phyloP scores from a whole-genome alignment of 2,329 filamentous ascomycete genomes.

The Diplodia sapinea region DNA sequence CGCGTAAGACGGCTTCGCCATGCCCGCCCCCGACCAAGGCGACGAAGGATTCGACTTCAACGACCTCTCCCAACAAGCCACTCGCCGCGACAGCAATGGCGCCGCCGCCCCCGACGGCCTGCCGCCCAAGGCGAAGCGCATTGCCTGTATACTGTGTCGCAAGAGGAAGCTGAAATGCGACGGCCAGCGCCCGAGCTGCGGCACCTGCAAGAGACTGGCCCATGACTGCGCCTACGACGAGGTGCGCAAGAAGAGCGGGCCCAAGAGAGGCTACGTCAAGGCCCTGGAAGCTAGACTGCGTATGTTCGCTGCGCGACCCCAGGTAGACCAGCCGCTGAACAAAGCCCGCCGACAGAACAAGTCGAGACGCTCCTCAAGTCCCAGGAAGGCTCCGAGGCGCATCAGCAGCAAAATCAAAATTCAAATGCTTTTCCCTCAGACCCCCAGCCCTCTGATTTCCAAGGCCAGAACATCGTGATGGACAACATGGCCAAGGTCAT shows the following conservation, averaged over 20 bases:
- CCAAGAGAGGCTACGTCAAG: conserved; percentile 94
- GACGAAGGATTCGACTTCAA: conserved; percentile 53
- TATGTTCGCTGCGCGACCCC: conserved; percentile 55
- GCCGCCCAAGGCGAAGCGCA: conserved; percentile 69
- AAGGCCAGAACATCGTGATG: conserved; percentile 12
- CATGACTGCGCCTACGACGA: conserved; percentile 92
- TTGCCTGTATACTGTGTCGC: conserved; percentile 92
- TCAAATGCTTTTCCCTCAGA: neutral
- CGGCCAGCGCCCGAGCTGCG: conserved; percentile 81
- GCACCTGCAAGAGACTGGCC: conserved; percentile 83
- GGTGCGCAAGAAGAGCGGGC: conserved; percentile 90
- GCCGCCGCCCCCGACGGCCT: conserved; percentile 65
- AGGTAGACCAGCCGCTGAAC: conserved; percentile 29
- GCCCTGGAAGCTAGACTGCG: conserved; percentile 89
- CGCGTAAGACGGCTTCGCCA: conserved; percentile 15
- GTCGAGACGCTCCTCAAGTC: conserved; percentile 89
- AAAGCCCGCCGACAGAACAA: conserved; percentile 68
- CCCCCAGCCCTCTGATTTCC: conserved; percentile 7
- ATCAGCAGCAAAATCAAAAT: conserved; percentile 33
- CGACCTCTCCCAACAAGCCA: conserved; percentile 55
- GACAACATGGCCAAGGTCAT: conserved; percentile 13
- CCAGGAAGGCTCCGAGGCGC: conserved; percentile 61
- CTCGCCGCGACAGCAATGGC: conserved; percentile 50
- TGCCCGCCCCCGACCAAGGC: conserved; percentile 10
- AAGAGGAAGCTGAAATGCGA: conserved; percentile 93